Percentiles rank a stretch among this genome's conserved stretches.
Evolutionary conservation across 129 eudicot species (phyloP).

Genomic region (Gnaphalium uliginosum): DNA sequence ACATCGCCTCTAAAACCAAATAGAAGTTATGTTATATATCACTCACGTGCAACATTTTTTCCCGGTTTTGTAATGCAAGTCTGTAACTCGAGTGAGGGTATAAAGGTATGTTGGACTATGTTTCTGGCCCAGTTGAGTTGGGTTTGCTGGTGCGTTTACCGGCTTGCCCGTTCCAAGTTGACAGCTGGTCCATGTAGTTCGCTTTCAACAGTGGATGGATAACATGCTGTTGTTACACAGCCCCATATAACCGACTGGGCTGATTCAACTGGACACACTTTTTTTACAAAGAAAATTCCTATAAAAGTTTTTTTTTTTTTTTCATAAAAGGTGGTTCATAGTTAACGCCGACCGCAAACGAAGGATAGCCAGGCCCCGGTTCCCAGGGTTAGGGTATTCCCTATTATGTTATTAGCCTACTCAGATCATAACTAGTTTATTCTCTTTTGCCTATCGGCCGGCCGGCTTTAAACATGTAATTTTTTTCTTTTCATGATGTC

Average conservation of each 20-base stretch:
- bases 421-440: no score
- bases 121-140: neutral
- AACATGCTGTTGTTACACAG: neutral
- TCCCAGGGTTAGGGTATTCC: no score
- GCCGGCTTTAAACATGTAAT: no score
- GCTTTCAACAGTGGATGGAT: no score
- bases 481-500: no score
- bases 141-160: neutral
- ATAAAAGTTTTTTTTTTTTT: neutral
- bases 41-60: neutral
- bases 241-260: constrained; percentile 11
- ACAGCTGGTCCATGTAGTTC: constrained; percentile 25
- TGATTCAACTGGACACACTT: neutral
- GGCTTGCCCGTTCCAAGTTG: constrained; percentile 34
- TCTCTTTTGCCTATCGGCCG: no score
- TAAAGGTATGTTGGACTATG: neutral
- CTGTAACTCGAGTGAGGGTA: neutral
- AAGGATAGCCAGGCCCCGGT: no score
- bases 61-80: neutral
- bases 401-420: no score
- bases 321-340: no score
- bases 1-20: neutral
- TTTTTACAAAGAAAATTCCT: neutral
- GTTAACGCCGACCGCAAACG: no score
- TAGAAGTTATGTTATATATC: neutral